phyloP scores from a whole-genome alignment of 176 grass and related monocot genomes.

The Oryza meridionalis region DNA sequence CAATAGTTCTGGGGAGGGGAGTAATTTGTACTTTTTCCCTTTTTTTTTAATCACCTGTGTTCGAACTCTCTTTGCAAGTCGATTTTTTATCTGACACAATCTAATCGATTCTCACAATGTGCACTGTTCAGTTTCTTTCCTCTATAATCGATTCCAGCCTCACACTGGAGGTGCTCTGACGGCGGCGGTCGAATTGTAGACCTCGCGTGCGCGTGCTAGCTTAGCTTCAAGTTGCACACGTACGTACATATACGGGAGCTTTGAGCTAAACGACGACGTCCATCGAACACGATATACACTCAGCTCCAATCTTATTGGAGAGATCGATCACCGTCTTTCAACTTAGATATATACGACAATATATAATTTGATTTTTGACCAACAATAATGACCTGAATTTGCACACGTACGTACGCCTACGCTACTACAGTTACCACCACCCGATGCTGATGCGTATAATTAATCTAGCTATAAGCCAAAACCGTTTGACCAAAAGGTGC shows the following conservation, averaged over 20 bases:
- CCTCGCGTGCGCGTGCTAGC: no score
- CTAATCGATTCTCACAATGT: no score
- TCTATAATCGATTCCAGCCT: no score
- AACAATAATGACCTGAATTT: neutral
- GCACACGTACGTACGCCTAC: neutral
- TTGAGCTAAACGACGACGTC: neutral
- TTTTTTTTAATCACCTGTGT: no score
- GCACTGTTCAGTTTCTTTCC: no score
- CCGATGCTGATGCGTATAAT: neutral
- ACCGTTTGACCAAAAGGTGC: neutral
- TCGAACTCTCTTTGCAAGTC: no score
- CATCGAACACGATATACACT: neutral
- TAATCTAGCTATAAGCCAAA: neutral
- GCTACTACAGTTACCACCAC: neutral
- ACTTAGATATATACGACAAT: neutral
- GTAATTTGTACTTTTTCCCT: no score
- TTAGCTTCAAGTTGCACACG: no score
- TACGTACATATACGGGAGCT: neutral
- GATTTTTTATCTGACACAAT: no score
- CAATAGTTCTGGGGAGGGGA: no score
- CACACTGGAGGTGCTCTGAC: no score
- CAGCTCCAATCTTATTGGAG: neutral
- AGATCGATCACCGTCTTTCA: neutral
- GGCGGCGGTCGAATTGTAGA: no score
- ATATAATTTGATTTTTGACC: neutral